phyloP scores from a whole-genome alignment of 306 rosid species.

The Myrica gale region DNA sequence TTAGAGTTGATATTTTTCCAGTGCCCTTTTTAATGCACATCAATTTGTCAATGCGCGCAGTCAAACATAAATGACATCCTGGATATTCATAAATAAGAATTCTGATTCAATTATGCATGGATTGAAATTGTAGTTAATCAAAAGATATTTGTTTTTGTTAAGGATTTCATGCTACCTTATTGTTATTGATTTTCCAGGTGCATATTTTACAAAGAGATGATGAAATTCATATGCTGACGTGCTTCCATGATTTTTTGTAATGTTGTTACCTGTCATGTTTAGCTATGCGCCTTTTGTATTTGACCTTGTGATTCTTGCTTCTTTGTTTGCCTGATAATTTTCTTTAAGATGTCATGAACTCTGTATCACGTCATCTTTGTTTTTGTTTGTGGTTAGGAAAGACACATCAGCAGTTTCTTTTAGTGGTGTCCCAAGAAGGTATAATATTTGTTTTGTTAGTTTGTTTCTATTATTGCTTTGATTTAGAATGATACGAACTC shows the following conservation, averaged over 20 bases:
- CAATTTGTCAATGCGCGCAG: no score
- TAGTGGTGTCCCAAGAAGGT: conserved; percentile 19
- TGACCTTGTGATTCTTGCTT: background rate
- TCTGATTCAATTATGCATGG: background rate
- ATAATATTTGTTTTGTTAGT: conserved; percentile 15
- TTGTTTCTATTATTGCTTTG: conserved; percentile 20
- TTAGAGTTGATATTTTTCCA: background rate
- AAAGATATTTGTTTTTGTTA: background rate
- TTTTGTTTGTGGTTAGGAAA: conserved; percentile 14
- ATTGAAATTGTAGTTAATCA: background rate
- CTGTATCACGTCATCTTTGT: conserved; percentile 3
- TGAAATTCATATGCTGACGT: background rate
- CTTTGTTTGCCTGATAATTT: background rate
- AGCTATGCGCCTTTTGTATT: background rate
- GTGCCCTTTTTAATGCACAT: background rate
- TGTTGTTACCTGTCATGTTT: background rate
- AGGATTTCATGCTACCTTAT: background rate
- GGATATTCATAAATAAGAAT: background rate
- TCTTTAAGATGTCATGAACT: background rate
- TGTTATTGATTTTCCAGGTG: background rate
- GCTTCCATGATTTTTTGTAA: background rate
- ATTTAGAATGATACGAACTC: conserved; percentile 19
- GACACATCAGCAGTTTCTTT: conserved; percentile 15
- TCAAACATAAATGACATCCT: no score
- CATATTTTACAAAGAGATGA: background rate